Evolutionary conservation across 139 green algal species (phyloP), one percentile per base, ranked within the genome.

Genomic region (Micractinium sp.): DNA sequence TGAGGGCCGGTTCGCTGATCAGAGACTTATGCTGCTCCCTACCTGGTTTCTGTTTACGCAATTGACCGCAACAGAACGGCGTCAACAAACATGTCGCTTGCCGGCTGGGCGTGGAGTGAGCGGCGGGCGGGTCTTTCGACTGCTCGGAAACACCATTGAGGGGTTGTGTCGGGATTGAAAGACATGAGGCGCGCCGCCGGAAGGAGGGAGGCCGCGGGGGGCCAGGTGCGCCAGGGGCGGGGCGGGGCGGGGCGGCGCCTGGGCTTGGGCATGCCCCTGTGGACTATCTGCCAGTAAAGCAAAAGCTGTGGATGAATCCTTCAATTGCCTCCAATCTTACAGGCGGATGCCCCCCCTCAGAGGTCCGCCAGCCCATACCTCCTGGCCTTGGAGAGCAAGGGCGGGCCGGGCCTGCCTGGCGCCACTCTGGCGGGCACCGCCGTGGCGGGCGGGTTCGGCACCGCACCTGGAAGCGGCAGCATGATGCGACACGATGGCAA

Each of bases 281-380:
- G 47, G 7, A 5, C 7, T 9, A 56, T 9, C 3, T 78, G 71
- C 71, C 27, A 19, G 4, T 35, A 35, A 12, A n/a, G n/a, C n/a
- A n/a, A n/a, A n/a, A n/a, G n/a, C n/a, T n/a, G n/a, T n/a, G n/a
- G n/a, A n/a, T n/a, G n/a, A n/a, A n/a, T n/a, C n/a, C n/a, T n/a
- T n/a, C n/a, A n/a, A n/a, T n/a, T n/a, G n/a, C n/a, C n/a, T n/a
- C 47, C 47, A 5, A 56, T 56, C 9, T 56, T 9, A 56, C 47
- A 56, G 14, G 12, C 15, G 36, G 4, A 41, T 39, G 1, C n/a
- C 19, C 4, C 29, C 15, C 9, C 38, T 41, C 79, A 67, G 79
- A 39, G 56, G 20, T 71, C 33, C 9, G 56, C 56, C n/a, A 85
- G 81, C 81, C 81, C 81, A 33, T 85, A 74, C 81, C 56, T 85